Percentiles rank a stretch among this genome's conserved stretches.
phyloP scores from a whole-genome alignment of 2,329 filamentous ascomycete genomes.

The Apiospora hydei region DNA sequence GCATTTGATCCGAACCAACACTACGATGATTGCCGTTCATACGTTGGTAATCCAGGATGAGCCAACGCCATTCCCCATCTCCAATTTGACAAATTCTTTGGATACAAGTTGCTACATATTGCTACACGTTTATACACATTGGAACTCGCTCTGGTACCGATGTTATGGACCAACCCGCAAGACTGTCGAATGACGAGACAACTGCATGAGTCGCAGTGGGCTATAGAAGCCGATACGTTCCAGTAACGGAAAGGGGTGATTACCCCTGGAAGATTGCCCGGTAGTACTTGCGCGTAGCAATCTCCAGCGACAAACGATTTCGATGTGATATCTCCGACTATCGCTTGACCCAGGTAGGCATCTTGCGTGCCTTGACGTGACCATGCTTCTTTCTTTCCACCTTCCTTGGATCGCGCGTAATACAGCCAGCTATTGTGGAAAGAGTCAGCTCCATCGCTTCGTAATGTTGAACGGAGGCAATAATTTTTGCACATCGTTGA shows the following conservation, averaged over 20 bases:
- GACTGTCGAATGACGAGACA: neutral
- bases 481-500: neutral
- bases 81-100: conserved; percentile 21
- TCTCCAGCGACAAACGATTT: conserved; percentile 1
- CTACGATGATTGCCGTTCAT: neutral
- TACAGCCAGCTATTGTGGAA: conserved; percentile 75
- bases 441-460: conserved; percentile 18
- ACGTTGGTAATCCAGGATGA: neutral
- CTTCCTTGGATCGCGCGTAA: conserved; percentile 87
- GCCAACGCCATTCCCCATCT: conserved; percentile 7
- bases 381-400: conserved; percentile 99
- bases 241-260: neutral
- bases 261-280: conserved; percentile 26
- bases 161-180: conserved; percentile 6
- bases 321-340: conserved; percentile 42
- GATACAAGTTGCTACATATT: conserved; percentile 25
- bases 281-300: conserved; percentile 1
- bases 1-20: neutral
- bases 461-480: neutral
- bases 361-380: conserved; percentile 96
- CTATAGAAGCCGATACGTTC: conserved; percentile 12
- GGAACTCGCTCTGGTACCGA: conserved; percentile 11
- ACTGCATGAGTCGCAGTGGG: conserved; percentile 4
- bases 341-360: conserved; percentile 96
- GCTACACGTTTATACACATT: conserved; percentile 25